Evolutionary conservation across 495 filamentous ascomycete genomes (phyloP).

Genomic region (Penicillium silybi): DNA sequence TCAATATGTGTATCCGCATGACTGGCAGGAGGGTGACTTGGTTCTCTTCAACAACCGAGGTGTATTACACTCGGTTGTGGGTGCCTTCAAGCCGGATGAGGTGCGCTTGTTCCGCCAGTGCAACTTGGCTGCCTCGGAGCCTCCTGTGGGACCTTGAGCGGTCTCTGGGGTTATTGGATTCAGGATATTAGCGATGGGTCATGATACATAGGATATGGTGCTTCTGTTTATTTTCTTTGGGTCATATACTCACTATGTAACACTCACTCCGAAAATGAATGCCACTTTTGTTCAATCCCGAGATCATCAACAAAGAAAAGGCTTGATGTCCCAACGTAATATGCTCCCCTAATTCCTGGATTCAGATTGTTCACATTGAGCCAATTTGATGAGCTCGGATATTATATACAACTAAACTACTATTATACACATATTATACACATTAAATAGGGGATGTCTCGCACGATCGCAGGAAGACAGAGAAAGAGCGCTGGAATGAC

Average conservation of each 20-base stretch:
- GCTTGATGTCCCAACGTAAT: too few relatives aligned
- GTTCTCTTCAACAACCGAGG: conserved; percentile 73
- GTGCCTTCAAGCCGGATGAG: conserved; percentile 67
- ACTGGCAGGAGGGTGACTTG: conserved; percentile 70
- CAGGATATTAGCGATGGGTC: neutral
- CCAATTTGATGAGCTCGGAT: neutral
- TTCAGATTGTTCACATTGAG: neutral
- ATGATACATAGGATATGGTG: neutral
- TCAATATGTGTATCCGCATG: conserved; percentile 63
- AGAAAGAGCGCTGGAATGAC: neutral
- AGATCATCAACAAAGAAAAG: too few relatives aligned
- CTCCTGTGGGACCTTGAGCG: conserved; percentile 19
- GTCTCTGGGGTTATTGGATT: neutral
- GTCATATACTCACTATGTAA: neutral
- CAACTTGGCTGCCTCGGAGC: conserved; percentile 56
- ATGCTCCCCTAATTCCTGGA: too few relatives aligned
- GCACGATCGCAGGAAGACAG: neutral
- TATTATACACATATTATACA: conserved; percentile 10
- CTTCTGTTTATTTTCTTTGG: neutral
- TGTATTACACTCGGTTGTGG: conserved; percentile 67
- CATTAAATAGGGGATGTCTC: neutral
- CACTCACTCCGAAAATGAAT: neutral
- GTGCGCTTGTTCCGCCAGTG: conserved; percentile 71
- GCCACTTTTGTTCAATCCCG: neutral
- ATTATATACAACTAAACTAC: conserved; percentile 1